A percentile compares a stretch with the other conserved stretches of the same genome.
Evolutionary conservation across 495 filamentous ascomycete genomes (phyloP).

Genomic region (Hypoxylon lenormandii): DNA sequence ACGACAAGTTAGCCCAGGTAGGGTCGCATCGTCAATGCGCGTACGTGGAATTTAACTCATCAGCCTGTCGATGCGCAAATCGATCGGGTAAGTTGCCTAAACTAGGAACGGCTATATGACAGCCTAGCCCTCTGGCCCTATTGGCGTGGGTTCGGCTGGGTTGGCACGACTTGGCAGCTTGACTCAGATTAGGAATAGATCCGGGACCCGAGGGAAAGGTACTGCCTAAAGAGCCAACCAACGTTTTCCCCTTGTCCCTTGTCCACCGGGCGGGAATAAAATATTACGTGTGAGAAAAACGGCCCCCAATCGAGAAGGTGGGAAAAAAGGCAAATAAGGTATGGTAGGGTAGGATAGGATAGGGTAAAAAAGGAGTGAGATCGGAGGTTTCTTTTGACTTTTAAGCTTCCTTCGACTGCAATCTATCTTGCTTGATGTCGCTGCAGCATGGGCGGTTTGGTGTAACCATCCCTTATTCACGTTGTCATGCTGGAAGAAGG

Average conservation of each 20-base stretch:
- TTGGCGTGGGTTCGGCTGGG: constrained; percentile 7
- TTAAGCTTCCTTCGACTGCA: constrained; percentile 48
- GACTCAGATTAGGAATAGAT: constrained; percentile 37
- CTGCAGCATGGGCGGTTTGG: constrained; percentile 43
- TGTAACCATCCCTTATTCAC: constrained; percentile 35
- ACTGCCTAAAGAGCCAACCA: constrained; percentile 40
- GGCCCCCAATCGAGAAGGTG: constrained; percentile 39
- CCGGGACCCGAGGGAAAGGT: constrained; percentile 46
- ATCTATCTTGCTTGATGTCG: constrained; percentile 48
- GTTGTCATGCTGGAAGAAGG: constrained; percentile 24
- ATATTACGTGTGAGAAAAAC: constrained; percentile 16
- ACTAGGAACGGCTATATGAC: constrained; percentile 29
- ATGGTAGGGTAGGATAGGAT: constrained; percentile 27
- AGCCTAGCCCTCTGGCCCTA: constrained; percentile 16
- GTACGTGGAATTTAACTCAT: constrained; percentile 29
- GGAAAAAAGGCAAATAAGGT: constrained; percentile 18
- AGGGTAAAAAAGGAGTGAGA: constrained; percentile 17
- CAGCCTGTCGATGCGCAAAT: constrained; percentile 25
- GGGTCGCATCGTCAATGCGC: constrained; percentile 7
- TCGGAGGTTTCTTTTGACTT: constrained; percentile 50
- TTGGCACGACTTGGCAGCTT: constrained; percentile 27
- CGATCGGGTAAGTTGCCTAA: constrained; percentile 42
- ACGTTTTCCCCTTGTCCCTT: constrained; percentile 26
- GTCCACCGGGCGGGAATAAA: constrained; percentile 28
- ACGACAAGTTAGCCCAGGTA: too few species aligned